These are phyloP conservation scores for Discostella pseudostelligera DNA, from an alignment of 108 stramenopile genomes.

Conservation along the genomic window DNA sequence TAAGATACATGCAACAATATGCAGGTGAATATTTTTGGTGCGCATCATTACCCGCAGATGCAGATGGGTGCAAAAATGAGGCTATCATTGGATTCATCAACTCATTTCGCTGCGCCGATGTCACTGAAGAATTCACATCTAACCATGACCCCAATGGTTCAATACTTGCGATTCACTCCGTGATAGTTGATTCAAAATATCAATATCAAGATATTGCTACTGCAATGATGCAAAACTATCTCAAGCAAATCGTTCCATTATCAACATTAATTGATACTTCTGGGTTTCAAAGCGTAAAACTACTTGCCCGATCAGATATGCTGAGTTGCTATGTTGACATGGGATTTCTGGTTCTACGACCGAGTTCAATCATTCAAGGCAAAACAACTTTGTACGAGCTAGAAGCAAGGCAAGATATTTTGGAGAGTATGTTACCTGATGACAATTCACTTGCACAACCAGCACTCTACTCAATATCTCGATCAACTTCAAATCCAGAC, in stretches of 20 bases:
- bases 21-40: constrained; percentile 1
- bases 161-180: constrained; percentile 80
- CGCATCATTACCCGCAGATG: neutral
- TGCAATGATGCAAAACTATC: constrained; percentile 54
- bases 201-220: constrained; percentile 52
- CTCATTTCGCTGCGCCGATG: constrained; percentile 61
- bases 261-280: constrained; percentile 14
- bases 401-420: constrained; percentile 19
- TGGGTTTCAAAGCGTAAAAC: constrained; percentile 16
- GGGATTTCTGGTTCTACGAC: constrained; percentile 67
- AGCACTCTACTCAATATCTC: constrained; percentile 5
- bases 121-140: constrained; percentile 68
- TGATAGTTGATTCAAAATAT: constrained; percentile 56
- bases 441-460: neutral
- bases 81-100: constrained; percentile 70
- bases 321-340: constrained; percentile 71
- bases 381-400: constrained; percentile 82
- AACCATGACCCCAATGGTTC: constrained; percentile 61
- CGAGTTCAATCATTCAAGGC: constrained; percentile 75
- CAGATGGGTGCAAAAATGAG: neutral
- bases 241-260: neutral
- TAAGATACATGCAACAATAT: neutral
- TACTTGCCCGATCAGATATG: constrained; percentile 68
- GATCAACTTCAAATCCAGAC: constrained; percentile 44
- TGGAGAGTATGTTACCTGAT: neutral